Conservation (phyloP, 305 asterid species). For the Ajuga reptans region DNA sequence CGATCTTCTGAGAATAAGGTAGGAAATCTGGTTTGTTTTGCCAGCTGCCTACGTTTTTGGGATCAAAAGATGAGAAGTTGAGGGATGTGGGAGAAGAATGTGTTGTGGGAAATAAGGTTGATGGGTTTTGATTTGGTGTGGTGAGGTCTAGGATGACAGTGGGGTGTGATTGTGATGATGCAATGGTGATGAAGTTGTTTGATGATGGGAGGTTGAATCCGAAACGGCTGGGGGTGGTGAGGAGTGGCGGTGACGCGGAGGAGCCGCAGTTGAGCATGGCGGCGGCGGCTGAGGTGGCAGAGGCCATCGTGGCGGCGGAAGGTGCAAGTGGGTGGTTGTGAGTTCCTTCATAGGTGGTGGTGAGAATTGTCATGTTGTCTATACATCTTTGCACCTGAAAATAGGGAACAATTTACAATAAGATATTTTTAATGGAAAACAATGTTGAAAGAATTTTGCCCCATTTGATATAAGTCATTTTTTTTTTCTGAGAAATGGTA, state of each 20-base stretch:
- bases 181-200: slow-evolving; percentile 24
- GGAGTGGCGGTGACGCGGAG: slow-evolving; percentile 25
- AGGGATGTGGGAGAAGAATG: slow-evolving; percentile 18
- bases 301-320: slow-evolving; percentile 45
- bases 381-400: slow-evolving; percentile 48
- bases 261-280: slow-evolving; percentile 42
- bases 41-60: background rate
- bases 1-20: slow-evolving; percentile 17
- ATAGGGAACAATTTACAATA: background rate
- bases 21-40: background rate
- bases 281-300: slow-evolving; percentile 43
- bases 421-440: no score
- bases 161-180: slow-evolving; percentile 46
- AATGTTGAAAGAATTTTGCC: background rate
- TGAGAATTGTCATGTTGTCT: slow-evolving; percentile 38
- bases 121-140: slow-evolving; percentile 26
- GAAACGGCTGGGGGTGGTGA: slow-evolving; percentile 12
- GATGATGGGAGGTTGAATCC: slow-evolving; percentile 20
- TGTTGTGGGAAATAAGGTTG: slow-evolving; percentile 14
- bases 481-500: no score
- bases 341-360: slow-evolving; percentile 47
- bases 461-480: no score
- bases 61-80: slow-evolving; percentile 22
- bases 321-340: slow-evolving; percentile 51
- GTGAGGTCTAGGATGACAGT: slow-evolving; percentile 50